phyloP scores from a whole-genome alignment of 192 early-diverging fungal genomes.

The Dispira parvispora region DNA sequence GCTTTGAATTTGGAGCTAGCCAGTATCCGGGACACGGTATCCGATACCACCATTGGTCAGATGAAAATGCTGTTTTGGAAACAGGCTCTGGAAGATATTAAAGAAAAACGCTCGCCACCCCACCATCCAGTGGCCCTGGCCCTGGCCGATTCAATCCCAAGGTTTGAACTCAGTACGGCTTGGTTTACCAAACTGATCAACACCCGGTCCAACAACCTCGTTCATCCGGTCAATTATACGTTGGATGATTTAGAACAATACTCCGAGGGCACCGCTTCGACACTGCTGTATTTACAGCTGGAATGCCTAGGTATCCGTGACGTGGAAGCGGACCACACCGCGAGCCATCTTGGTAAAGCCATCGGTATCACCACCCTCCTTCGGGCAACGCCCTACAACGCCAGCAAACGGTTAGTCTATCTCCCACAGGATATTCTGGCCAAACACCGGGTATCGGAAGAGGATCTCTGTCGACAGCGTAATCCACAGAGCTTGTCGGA shows the following conservation, averaged over 20 bases:
- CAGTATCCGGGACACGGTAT: constrained; percentile 52
- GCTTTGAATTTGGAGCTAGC: constrained; percentile 88
- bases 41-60: constrained; percentile 45
- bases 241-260: constrained; percentile 69
- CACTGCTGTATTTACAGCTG: constrained; percentile 77
- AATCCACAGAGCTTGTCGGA: neutral
- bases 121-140: neutral
- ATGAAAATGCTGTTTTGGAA: constrained; percentile 84
- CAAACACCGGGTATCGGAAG: constrained; percentile 10
- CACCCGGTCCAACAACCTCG: constrained; percentile 35
- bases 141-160: neutral
- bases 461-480: constrained; percentile 5
- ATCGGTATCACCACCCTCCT: constrained; percentile 64
- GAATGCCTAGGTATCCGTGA: constrained; percentile 70
- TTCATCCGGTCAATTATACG: constrained; percentile 48
- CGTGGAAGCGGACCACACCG: constrained; percentile 73
- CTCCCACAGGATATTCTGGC: constrained; percentile 8
- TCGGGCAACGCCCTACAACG: constrained; percentile 39
- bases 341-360: constrained; percentile 80
- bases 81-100: constrained; percentile 56
- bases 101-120: constrained; percentile 20
- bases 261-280: constrained; percentile 72
- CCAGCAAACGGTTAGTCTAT: neutral
- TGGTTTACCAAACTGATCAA: constrained; percentile 5
- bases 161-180: neutral